Percentiles rank a stretch among this genome's conserved stretches.
These are phyloP conservation scores for Boletellus dicymbophilus DNA, from an alignment of 1,284 basidiomycete genomes.

Conservation along the genomic window DNA sequence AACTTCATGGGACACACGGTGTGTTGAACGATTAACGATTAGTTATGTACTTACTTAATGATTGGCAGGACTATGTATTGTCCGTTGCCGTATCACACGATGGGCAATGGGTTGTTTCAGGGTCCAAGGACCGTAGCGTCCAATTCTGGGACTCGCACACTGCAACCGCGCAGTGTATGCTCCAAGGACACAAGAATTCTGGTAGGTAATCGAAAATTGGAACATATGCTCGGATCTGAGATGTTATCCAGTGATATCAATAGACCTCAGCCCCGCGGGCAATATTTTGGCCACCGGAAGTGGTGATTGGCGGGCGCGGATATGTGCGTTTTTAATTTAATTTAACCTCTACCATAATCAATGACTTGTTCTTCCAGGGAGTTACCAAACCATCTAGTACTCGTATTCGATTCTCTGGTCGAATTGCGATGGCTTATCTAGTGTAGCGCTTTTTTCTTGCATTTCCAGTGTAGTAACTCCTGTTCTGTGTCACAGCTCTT, in stretches of 20 bases:
- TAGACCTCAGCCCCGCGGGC: conserved; percentile 77
- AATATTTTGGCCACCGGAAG: conserved; percentile 83
- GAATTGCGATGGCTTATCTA: conserved; percentile 18
- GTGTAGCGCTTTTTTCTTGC: conserved; percentile 29
- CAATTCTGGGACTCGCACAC: conserved; percentile 86
- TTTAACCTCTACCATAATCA: conserved; percentile 2
- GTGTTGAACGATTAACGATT: conserved; percentile 20
- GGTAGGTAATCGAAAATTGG: conserved; percentile 37
- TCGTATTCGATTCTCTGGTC: conserved; percentile 2
- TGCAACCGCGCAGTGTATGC: conserved; percentile 77
- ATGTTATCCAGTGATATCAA: conserved; percentile 68
- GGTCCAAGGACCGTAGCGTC: conserved; percentile 89
- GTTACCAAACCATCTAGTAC: conserved; percentile 31
- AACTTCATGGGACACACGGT: conserved; percentile 88
- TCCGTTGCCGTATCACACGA: conserved; percentile 83
- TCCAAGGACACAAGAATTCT: conserved; percentile 91
- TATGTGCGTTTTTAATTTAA: conserved; percentile 54
- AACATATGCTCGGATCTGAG: conserved; percentile 14
- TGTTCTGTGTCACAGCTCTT: conserved; percentile 8
- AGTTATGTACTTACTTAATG: conserved; percentile 3
- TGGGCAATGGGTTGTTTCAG: conserved; percentile 86
- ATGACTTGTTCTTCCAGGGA: conserved; percentile 19
- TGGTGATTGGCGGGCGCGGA: conserved; percentile 83
- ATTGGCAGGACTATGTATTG: conserved; percentile 70
- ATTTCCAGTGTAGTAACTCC: conserved; percentile 27